phyloP scores from a whole-genome alignment of 192 early-diverging fungal species.

The Spinellus fusiger region DNA sequence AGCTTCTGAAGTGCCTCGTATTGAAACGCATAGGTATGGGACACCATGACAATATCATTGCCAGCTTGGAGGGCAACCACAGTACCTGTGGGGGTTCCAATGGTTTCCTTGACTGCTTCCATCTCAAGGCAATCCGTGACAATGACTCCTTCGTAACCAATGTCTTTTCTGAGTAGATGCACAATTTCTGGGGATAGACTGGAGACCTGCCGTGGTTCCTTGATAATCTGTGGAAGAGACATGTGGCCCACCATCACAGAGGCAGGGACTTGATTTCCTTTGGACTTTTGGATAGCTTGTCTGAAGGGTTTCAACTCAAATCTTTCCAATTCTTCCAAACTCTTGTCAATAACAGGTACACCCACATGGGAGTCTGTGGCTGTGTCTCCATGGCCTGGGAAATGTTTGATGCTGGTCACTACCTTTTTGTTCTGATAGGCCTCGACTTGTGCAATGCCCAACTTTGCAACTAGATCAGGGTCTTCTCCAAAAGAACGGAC shows the following conservation, averaged over 20 bases:
- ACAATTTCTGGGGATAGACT: conserved; percentile 30
- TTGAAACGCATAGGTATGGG: conserved; percentile 28
- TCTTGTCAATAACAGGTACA: conserved; percentile 34
- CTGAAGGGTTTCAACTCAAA: conserved; percentile 28
- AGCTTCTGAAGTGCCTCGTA: conserved; percentile 15
- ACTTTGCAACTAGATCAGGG: conserved; percentile 17
- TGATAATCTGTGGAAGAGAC: conserved; percentile 26
- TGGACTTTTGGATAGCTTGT: conserved; percentile 14
- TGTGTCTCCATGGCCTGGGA: conserved; percentile 37
- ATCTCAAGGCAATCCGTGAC: conserved; percentile 38
- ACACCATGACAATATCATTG: conserved; percentile 35
- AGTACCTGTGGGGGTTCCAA: conserved; percentile 22
- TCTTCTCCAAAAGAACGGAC: conserved; percentile 36
- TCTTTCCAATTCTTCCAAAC: conserved; percentile 21
- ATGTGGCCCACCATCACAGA: conserved; percentile 33
- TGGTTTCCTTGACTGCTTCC: conserved; percentile 32
- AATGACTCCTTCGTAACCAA: conserved; percentile 29
- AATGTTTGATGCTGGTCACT: conserved; percentile 33
- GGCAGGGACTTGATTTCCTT: conserved; percentile 14
- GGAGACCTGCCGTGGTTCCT: conserved; percentile 9
- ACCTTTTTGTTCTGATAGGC: conserved; percentile 20
- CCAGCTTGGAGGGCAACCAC: conserved; percentile 26
- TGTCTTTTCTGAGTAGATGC: conserved; percentile 15
- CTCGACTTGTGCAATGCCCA: conserved; percentile 27
- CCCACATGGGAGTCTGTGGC: conserved; percentile 35